phyloP scores from a whole-genome alignment of 1,284 basidiomycete genomes.

The Sphaerobolus stellatus region DNA sequence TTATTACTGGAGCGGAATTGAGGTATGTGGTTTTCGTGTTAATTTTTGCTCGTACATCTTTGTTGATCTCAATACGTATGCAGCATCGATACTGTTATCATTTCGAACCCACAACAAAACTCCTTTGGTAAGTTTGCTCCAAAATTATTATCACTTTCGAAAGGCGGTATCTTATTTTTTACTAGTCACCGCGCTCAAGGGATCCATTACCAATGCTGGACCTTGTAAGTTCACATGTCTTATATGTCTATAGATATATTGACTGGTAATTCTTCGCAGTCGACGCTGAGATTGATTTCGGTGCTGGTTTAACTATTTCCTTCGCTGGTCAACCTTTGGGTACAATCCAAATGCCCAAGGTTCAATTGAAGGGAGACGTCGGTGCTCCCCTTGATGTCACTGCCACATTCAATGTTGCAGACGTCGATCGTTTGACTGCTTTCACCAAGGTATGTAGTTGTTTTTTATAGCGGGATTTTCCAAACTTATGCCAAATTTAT shows the following conservation, averaged over 20 bases:
- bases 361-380: constrained; percentile 57
- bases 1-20: constrained; percentile 61
- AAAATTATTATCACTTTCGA: not conserved
- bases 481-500: not conserved
- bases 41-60: not conserved
- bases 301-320: constrained; percentile 58
- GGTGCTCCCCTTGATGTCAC: constrained; percentile 60
- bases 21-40: constrained; percentile 40
- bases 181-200: constrained; percentile 56
- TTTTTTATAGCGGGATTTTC: not conserved
- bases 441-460: constrained; percentile 56
- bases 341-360: constrained; percentile 60
- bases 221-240: constrained; percentile 52
- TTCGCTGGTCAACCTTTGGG: constrained; percentile 66
- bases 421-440: constrained; percentile 58
- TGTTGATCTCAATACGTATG: constrained; percentile 3
- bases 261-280: constrained; percentile 42
- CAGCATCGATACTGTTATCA: constrained; percentile 59
- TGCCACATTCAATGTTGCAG: constrained; percentile 60
- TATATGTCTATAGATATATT: constrained; percentile 1
- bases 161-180: constrained; percentile 8
- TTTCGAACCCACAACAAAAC: constrained; percentile 54
- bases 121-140: constrained; percentile 50
- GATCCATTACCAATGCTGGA: constrained; percentile 71
- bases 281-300: constrained; percentile 70